Evolutionary conservation across 768 basidiomycete species (phyloP).

Genomic region (Boletus rubescentipes): DNA sequence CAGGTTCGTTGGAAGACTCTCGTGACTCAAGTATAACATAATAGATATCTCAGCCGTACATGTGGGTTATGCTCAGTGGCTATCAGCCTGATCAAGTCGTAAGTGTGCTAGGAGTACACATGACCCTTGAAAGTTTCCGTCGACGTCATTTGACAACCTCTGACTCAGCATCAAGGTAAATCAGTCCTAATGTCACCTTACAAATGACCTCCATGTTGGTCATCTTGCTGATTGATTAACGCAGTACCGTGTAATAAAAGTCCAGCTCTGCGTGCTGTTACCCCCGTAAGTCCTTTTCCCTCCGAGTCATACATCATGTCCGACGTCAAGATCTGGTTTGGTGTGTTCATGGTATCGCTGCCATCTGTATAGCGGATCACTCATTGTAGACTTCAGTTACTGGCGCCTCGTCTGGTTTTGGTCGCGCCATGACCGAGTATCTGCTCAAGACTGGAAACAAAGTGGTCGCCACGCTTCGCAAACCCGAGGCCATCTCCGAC

Average conservation of each 20-base stretch:
- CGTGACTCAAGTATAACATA: too few relatives aligned
- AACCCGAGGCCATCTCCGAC: slow-evolving; percentile 32
- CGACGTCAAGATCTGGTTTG: slow-evolving; percentile 18
- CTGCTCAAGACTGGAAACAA: slow-evolving; percentile 37
- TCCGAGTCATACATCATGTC: slow-evolving; percentile 9
- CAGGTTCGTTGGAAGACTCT: too few relatives aligned
- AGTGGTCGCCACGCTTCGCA: slow-evolving; percentile 45
- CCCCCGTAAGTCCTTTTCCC: not conserved
- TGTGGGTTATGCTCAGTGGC: too few relatives aligned
- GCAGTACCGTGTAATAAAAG: not conserved
- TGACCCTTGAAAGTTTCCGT: too few relatives aligned
- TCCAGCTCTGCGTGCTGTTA: too few relatives aligned
- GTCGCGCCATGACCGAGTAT: slow-evolving; percentile 32
- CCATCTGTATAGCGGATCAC: not conserved
- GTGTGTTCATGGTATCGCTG: not conserved
- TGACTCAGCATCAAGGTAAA: too few relatives aligned
- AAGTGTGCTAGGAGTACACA: too few relatives aligned
- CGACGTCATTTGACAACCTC: too few relatives aligned
- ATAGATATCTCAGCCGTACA: too few relatives aligned
- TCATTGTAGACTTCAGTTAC: slow-evolving; percentile 22
- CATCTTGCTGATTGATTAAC: not conserved
- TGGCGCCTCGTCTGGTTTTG: slow-evolving; percentile 41
- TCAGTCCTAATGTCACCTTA: too few relatives aligned
- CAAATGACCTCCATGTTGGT: too few relatives aligned
- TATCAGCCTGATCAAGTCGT: too few relatives aligned